Conservation (phyloP, 257 asterid genomes). For the Plantago ovata region DNA sequence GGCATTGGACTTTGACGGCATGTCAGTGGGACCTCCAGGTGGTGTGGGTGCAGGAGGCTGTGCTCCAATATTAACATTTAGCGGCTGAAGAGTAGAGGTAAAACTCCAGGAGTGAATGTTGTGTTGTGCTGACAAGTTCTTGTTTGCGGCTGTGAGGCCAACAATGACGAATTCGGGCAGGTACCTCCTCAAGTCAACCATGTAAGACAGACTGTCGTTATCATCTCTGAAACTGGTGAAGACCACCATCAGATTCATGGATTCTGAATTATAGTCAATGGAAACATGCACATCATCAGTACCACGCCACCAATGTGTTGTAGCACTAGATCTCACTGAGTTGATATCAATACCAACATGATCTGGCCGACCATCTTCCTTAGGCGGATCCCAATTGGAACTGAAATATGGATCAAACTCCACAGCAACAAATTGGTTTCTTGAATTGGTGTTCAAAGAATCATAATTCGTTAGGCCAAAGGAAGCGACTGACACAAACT, state of each 20-base stretch:
- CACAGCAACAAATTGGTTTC: slow-evolving; percentile 35
- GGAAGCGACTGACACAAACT: slow-evolving; percentile 16
- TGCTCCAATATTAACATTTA: neutral
- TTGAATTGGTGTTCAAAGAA: too few species aligned
- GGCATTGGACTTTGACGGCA: too few species aligned
- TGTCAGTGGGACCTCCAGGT: too few species aligned
- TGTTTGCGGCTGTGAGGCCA: slow-evolving; percentile 33
- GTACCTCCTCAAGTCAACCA: slow-evolving; percentile 4
- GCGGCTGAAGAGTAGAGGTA: neutral
- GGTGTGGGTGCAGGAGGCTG: neutral
- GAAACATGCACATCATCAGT: slow-evolving; percentile 16
- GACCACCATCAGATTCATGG: slow-evolving; percentile 12
- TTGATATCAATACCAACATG: slow-evolving; percentile 42
- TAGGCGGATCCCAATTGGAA: too few species aligned
- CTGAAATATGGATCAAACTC: too few species aligned
- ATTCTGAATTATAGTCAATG: slow-evolving; percentile 22
- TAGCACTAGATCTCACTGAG: slow-evolving; percentile 18
- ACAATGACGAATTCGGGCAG: slow-evolving; percentile 32
- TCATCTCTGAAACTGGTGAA: neutral
- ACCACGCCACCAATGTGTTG: slow-evolving; percentile 10
- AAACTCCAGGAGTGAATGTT: slow-evolving; percentile 27
- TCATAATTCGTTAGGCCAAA: slow-evolving; percentile 32
- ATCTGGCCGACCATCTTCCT: too few species aligned
- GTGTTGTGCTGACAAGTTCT: neutral
- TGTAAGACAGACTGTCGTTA: neutral